Percentiles rank a stretch among this genome's conserved stretches.
These are phyloP conservation scores for Hypsizygus ulmarius DNA, from an alignment of 1,284 basidiomycete genomes.

Conservation along the genomic window DNA sequence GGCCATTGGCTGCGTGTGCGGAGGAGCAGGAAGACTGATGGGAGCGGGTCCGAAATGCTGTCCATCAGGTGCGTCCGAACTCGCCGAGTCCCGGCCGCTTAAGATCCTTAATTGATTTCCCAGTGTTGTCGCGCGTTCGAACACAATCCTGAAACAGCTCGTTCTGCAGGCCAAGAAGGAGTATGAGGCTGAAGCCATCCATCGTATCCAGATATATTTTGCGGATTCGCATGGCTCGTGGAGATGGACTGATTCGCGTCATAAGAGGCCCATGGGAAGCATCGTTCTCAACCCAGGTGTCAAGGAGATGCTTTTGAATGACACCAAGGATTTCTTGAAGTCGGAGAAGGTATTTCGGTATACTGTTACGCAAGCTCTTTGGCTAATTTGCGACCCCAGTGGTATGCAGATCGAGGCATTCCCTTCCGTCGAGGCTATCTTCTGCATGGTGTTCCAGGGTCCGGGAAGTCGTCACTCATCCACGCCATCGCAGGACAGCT, in stretches of 20 bases:
- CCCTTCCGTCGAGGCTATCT: constrained; percentile 85
- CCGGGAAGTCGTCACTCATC: constrained; percentile 79
- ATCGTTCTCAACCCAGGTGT: constrained; percentile 81
- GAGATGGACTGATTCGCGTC: constrained; percentile 80
- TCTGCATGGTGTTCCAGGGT: constrained; percentile 76
- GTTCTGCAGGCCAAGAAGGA: constrained; percentile 84
- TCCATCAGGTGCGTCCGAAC: constrained; percentile 56
- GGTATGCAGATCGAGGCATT: constrained; percentile 69
- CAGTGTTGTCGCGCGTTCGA: constrained; percentile 76
- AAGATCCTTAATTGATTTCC: constrained; percentile 15
- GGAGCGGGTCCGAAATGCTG: constrained; percentile 63
- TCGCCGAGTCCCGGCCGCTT: constrained; percentile 8
- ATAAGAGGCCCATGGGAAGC: constrained; percentile 76
- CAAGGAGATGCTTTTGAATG: constrained; percentile 78
- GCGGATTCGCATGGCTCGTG: constrained; percentile 83
- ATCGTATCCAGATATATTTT: constrained; percentile 82
- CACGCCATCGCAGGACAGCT: constrained; percentile 82
- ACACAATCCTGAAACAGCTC: constrained; percentile 78
- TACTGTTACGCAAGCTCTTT: not conserved
- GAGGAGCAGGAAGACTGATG: constrained; percentile 62
- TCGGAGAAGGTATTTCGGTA: constrained; percentile 63
- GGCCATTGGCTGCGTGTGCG: constrained; percentile 78
- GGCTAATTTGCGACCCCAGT: constrained; percentile 33
- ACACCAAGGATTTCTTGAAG: constrained; percentile 77
- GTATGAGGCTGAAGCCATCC: constrained; percentile 79